Percentiles rank a stretch among this genome's conserved stretches.
Evolutionary conservation across 768 basidiomycete species (phyloP).

Genomic region (Grammothele lineata): DNA sequence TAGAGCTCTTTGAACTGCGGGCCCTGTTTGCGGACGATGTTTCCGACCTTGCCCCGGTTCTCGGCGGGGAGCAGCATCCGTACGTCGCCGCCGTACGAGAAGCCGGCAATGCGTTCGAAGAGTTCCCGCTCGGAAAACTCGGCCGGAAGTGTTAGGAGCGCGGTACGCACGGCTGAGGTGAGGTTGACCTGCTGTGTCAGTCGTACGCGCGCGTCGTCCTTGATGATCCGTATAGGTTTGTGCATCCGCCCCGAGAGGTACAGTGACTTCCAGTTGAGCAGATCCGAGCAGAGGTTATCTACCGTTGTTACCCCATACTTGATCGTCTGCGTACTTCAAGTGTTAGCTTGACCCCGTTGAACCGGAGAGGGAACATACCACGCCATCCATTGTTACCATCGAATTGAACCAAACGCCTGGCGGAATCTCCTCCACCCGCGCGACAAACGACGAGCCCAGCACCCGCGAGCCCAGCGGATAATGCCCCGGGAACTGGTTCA

Average conservation of each 20-base stretch:
- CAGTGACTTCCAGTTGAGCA: conserved; percentile 88
- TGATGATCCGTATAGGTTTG: conserved; percentile 92
- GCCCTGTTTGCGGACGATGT: conserved; percentile 83
- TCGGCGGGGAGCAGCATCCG: conserved; percentile 94
- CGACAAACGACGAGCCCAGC: conserved; percentile 80
- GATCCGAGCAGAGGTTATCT: conserved; percentile 82
- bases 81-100: conserved; percentile 87
- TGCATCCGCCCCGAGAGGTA: conserved; percentile 97
- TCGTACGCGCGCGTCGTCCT: conserved; percentile 87
- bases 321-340: conserved; percentile 54
- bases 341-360: neutral
- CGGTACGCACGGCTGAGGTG: conserved; percentile 83
- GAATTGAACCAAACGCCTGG: conserved; percentile 98
- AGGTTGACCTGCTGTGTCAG: conserved; percentile 94
- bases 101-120: conserved; percentile 79
- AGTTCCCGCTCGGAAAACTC: conserved; percentile 78
- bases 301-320: conserved; percentile 97
- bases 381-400: conserved; percentile 76
- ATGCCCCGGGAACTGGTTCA: conserved; percentile 87
- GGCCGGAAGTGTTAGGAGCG: conserved; percentile 81
- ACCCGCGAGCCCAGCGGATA: conserved; percentile 87
- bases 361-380: conserved; percentile 51
- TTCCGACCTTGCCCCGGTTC: conserved; percentile 90
- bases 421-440: conserved; percentile 63
- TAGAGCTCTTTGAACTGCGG: conserved; percentile 88